phyloP scores from a whole-genome alignment of 257 asterid species.

The Solanum chiquidenum region DNA sequence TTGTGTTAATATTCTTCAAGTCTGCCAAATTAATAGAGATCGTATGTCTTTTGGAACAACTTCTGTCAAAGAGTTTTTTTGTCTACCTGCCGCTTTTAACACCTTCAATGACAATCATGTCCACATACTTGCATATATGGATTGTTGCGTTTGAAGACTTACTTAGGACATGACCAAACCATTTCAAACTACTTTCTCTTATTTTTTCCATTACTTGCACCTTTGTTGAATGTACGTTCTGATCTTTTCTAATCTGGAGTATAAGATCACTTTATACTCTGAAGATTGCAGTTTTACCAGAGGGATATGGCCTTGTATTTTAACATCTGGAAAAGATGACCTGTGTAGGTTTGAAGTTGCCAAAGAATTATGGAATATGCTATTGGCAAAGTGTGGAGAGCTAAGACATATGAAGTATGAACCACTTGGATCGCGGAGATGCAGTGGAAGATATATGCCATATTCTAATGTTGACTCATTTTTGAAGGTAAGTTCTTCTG shows the following conservation, averaged over 20 bases:
- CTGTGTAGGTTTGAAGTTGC: slow-evolving; percentile 66
- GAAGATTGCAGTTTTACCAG: not conserved
- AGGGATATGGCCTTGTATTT: not conserved
- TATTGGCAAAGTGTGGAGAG: slow-evolving; percentile 61
- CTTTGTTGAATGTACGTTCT: not conserved
- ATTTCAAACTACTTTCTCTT: not conserved
- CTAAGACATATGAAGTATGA: slow-evolving; percentile 49
- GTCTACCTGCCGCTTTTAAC: not conserved
- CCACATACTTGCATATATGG: not conserved
- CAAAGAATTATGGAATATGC: slow-evolving; percentile 50
- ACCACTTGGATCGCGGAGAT: slow-evolving; percentile 52
- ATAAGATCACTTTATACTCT: not conserved
- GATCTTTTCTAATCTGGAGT: not conserved
- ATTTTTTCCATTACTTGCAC: not conserved
- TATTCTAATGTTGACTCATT: slow-evolving; percentile 88
- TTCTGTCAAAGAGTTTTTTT: not conserved
- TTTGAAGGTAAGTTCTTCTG: slow-evolving; percentile 46
- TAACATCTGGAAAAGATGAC: not conserved
- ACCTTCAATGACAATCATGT: not conserved
- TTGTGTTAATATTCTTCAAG: not conserved
- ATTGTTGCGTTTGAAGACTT: not conserved
- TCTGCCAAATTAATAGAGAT: not conserved
- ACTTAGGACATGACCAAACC: not conserved
- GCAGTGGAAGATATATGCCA: slow-evolving; percentile 80
- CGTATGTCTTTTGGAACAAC: not conserved